These are phyloP conservation scores for Phytophthora idaei DNA, from an alignment of 352 stramenopile species.

Conservation along the genomic window DNA sequence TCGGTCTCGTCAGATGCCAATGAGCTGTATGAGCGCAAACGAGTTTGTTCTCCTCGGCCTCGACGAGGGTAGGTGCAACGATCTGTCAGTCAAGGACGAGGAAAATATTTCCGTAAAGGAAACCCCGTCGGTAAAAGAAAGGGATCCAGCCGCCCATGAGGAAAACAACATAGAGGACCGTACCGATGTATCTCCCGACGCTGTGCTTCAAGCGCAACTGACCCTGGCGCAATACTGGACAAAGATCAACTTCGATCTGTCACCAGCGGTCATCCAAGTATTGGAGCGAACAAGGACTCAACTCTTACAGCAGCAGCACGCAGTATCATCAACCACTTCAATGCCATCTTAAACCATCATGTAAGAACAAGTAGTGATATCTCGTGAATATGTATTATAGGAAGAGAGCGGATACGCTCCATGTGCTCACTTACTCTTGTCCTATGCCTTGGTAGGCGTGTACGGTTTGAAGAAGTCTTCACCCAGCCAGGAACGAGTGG, in stretches of 20 bases:
- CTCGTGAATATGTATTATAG: not conserved
- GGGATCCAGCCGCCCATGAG: not conserved
- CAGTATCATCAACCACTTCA: not conserved
- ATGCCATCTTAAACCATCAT: not conserved
- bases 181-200: no score
- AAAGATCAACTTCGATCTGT: no score
- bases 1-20: no score
- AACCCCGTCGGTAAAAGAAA: not conserved
- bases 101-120: not conserved
- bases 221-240: not conserved
- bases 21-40: no score
- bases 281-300: slow-evolving; percentile 13
- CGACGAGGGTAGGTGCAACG: no score
- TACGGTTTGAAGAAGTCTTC: slow-evolving; percentile 38
- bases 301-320: slow-evolving; percentile 13
- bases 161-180: not conserved
- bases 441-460: slow-evolving; percentile 24
- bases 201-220: slow-evolving; percentile 8
- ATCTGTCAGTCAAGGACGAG: no score
- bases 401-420: not conserved
- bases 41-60: no score
- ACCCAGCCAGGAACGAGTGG: slow-evolving; percentile 31
- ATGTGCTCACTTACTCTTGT: slow-evolving; percentile 1
- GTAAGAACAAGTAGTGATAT: not conserved
- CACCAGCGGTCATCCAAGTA: no score